Percentiles rank a stretch among this genome's conserved stretches.
Conservation (phyloP, 371 early-diverging fungal genomes). For the Zancudomyces culisetae region DNA sequence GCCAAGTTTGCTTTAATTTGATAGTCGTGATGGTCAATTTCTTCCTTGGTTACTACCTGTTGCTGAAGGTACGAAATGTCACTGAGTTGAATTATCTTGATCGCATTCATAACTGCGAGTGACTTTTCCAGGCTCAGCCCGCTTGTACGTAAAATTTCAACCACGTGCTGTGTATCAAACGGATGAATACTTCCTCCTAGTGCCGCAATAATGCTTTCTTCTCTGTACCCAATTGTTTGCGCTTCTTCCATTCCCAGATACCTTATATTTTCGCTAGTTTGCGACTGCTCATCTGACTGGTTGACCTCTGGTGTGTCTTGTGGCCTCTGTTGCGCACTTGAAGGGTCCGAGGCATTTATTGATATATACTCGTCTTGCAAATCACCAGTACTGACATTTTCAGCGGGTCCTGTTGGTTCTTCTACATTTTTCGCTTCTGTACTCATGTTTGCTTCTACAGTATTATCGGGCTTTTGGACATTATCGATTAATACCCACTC, state of each 20-base stretch:
- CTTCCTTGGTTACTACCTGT: slow-evolving; percentile 30
- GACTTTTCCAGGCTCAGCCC: background rate
- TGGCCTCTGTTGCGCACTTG: no score
- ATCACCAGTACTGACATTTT: no score
- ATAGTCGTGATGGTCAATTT: slow-evolving; percentile 45
- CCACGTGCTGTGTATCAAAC: background rate
- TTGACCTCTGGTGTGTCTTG: no score
- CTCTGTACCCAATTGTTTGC: background rate
- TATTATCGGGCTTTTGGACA: no score
- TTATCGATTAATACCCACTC: no score
- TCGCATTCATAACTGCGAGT: background rate
- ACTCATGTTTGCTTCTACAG: no score
- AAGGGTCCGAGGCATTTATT: no score
- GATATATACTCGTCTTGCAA: no score
- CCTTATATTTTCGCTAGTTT: no score
- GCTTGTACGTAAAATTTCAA: background rate
- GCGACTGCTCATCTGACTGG: no score
- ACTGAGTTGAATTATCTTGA: slow-evolving; percentile 7
- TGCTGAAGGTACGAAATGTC: slow-evolving; percentile 17
- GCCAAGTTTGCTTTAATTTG: slow-evolving; percentile 55
- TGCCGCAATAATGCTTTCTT: background rate
- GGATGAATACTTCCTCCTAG: slow-evolving; percentile 1
- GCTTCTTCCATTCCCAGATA: background rate
- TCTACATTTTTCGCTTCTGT: no score
- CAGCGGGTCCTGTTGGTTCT: no score